A percentile compares a stretch with the other conserved stretches of the same genome.
Conservation (phyloP, 2,329 filamentous ascomycete species). For the Ophiostoma sp. region DNA sequence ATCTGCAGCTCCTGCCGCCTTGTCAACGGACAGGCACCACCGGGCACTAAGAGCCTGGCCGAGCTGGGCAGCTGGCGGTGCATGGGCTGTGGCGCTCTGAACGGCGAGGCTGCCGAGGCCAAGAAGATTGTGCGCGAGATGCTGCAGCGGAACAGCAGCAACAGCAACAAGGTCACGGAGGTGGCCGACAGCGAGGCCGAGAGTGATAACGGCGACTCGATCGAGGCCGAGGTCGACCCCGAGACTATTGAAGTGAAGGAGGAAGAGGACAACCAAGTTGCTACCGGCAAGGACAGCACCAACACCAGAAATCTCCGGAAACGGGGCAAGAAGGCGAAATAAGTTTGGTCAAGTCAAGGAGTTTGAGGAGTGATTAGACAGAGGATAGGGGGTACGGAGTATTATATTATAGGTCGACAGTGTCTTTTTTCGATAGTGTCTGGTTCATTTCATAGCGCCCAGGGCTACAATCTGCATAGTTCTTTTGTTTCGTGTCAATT, state of each 20-base stretch:
- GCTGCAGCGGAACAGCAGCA: slow-evolving; percentile 36
- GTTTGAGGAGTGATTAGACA: not conserved
- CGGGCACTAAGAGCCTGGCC: slow-evolving; percentile 72
- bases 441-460: slow-evolving; percentile 19
- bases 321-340: slow-evolving; percentile 19
- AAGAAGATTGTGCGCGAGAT: slow-evolving; percentile 71
- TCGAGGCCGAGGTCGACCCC: not conserved
- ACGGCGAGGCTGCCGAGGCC: slow-evolving; percentile 78
- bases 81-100: slow-evolving; percentile 76
- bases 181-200: slow-evolving; percentile 10
- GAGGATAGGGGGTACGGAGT: not conserved
- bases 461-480: not conserved
- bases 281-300: not conserved
- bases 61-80: slow-evolving; percentile 89
- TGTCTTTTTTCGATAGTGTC: not conserved
- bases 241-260: not conserved
- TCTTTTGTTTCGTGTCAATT: not conserved
- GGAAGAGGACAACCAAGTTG: not conserved
- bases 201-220: not conserved
- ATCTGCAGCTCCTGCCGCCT: slow-evolving; percentile 81
- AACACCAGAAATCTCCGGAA: slow-evolving; percentile 11
- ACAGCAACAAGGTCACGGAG: not conserved
- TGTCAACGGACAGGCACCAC: slow-evolving; percentile 94
- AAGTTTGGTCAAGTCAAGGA: not conserved
- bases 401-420: not conserved